These are phyloP conservation scores for Plasmodium cynomolgi DNA, from an alignment of 169 alveolate genomes.

Conservation along the genomic window DNA sequence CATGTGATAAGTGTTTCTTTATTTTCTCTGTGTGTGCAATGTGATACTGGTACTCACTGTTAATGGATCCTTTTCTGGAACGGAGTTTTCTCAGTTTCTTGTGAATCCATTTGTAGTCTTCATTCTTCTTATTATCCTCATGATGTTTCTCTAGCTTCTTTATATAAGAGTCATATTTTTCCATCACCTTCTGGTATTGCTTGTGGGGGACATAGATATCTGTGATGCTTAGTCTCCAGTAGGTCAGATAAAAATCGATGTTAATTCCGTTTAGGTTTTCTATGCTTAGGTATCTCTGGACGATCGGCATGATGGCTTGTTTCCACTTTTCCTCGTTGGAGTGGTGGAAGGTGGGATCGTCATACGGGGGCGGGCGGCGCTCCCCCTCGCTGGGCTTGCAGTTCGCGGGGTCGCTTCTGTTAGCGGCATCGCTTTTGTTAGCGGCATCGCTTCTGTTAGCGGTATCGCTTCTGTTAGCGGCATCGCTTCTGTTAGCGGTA, in stretches of 20 bases:
- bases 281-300: slow-evolving; percentile 12
- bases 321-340: slow-evolving; percentile 13
- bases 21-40: slow-evolving; percentile 44
- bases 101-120: slow-evolving; percentile 31
- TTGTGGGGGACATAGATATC: slow-evolving; percentile 65
- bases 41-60: slow-evolving; percentile 47
- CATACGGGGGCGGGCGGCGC: neutral
- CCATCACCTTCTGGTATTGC: slow-evolving; percentile 33
- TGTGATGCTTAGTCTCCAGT: slow-evolving; percentile 55
- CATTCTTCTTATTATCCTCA: slow-evolving; percentile 53
- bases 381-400: too few relatives aligned
- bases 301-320: slow-evolving; percentile 4
- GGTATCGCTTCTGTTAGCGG: neutral
- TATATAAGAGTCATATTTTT: slow-evolving; percentile 36
- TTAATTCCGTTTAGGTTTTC: slow-evolving; percentile 59
- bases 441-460: too few relatives aligned
- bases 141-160: slow-evolving; percentile 40
- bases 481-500: neutral
- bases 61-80: slow-evolving; percentile 8
- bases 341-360: slow-evolving; percentile 3
- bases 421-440: too few relatives aligned
- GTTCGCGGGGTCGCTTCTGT: too few relatives aligned
- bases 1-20: slow-evolving; percentile 19
- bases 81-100: slow-evolving; percentile 20
- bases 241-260: slow-evolving; percentile 32